A percentile compares a stretch with the other conserved stretches of the same genome.
Conservation (phyloP, 1,284 basidiomycete species). For the Leccinum glutinopallens region DNA sequence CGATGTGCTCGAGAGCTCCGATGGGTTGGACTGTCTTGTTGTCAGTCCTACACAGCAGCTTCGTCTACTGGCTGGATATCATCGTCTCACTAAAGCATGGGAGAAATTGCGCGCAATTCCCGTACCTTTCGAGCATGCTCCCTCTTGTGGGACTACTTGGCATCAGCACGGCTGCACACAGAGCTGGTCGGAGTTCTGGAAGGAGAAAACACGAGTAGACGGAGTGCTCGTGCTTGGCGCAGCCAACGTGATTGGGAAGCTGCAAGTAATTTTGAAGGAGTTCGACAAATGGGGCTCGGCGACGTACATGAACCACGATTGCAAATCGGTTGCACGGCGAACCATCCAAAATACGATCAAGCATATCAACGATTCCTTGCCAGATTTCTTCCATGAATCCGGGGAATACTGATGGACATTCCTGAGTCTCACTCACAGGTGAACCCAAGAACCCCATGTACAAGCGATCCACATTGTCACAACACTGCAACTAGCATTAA, state of each 20-base stretch:
- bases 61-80: constrained; percentile 64
- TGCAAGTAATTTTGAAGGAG: constrained; percentile 60
- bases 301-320: constrained; percentile 75
- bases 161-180: constrained; percentile 67
- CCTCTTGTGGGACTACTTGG: constrained; percentile 64
- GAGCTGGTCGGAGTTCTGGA: constrained; percentile 70
- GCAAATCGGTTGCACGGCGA: constrained; percentile 55
- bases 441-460: background rate
- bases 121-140: constrained; percentile 59
- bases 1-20: constrained; percentile 35
- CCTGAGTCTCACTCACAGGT: background rate
- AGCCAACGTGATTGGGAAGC: constrained; percentile 63
- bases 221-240: constrained; percentile 54
- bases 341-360: constrained; percentile 56
- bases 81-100: constrained; percentile 64
- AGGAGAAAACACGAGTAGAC: constrained; percentile 64
- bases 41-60: constrained; percentile 58
- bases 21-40: constrained; percentile 45
- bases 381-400: constrained; percentile 56
- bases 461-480: background rate
- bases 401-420: constrained; percentile 32
- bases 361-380: constrained; percentile 53
- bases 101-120: constrained; percentile 57
- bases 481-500: background rate
- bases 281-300: constrained; percentile 68